Base-by-base conservation (phyloP, 2,329 filamentous ascomycete genomes). In the Microsporum audouinii region DNA sequence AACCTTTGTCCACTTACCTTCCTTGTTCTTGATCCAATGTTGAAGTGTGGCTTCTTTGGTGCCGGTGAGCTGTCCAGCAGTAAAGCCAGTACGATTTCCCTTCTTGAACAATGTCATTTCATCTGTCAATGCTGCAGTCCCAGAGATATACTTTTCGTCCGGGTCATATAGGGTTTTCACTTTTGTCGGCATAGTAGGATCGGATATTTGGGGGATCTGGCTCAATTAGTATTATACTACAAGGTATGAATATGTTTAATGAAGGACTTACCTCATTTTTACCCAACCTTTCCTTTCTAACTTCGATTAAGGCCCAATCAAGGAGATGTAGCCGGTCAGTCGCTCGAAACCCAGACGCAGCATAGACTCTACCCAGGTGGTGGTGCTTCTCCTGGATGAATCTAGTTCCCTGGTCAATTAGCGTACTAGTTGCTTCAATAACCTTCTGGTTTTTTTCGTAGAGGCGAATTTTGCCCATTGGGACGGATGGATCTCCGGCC, bases 1-100 rank as follows among this genome's bases (percentile, higher is more conserved):
- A 36, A 12, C 41, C 53, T 49, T 59, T 61, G 43, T 65, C 60
- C 39, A 33, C 43, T 61, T 14, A 12, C 34, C 34, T 0, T 38
- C 29, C 7, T 41, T 27, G 34, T 33, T 31, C 17, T 17, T 14
- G 7, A 41, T 29, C 55, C 55, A 57, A 12, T 17, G 34, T 14
- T 57, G 33, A 2, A 57, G 6, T 7, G n/a, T 5, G 5, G 55
- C 12, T 57, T 27, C 10, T 14, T 7, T 10, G 12, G 12, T n/a
- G 12, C 12, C 34, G 1, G 12, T 41, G 2, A 41, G 1, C 17
- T 31, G n/a, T 6, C 55, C 55, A 8, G 8, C 14, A 3, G 55
- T 57, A 5, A 38, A 29, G 14, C 55, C 55, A 5, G 55, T 57
- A 5, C n/a, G 34, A 14, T 45, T 12, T 23, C 56, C 56, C 1